Evolutionary conservation across 192 early-diverging fungal genomes (phyloP).

Genomic region (Coemansia sp.): DNA sequence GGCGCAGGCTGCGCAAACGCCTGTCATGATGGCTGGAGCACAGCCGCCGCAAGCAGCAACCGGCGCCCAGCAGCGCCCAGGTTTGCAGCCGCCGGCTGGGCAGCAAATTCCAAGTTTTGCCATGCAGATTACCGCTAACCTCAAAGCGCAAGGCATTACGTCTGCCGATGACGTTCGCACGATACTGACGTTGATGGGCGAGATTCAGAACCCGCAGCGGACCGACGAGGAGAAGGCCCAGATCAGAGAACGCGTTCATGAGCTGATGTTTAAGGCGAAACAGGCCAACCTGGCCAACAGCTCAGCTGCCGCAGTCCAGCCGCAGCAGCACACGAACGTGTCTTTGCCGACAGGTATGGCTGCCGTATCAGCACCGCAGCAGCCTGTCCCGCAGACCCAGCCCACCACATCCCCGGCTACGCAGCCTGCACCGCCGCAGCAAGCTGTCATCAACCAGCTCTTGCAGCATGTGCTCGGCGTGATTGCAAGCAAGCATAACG

Average conservation of each 20-base stretch:
- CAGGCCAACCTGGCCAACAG: neutral
- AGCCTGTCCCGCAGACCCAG: neutral
- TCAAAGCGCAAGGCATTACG: slow-evolving; percentile 17
- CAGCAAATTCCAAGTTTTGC: neutral
- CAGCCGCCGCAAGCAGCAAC: slow-evolving; percentile 1
- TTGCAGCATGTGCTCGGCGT: slow-evolving; percentile 8
- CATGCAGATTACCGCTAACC: neutral
- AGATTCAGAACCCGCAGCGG: slow-evolving; percentile 9
- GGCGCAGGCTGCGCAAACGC: neutral
- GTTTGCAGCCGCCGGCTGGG: neutral
- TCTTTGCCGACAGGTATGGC: neutral
- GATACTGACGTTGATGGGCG: neutral
- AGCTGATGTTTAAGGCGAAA: slow-evolving; percentile 1
- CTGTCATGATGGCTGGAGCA: neutral
- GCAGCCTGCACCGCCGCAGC: slow-evolving; percentile 7
- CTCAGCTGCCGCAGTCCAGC: too few species aligned
- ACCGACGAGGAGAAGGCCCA: slow-evolving; percentile 8
- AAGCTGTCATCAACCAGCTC: slow-evolving; percentile 9
- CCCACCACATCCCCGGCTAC: slow-evolving; percentile 20
- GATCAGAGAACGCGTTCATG: slow-evolving; percentile 2
- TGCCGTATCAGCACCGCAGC: slow-evolving; percentile 4
- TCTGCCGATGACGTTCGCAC: slow-evolving; percentile 5
- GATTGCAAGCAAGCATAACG: slow-evolving; percentile 12
- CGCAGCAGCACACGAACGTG: slow-evolving; percentile 2
- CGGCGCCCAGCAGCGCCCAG: neutral